These are phyloP conservation scores for Rhizopus arrhizus DNA, from an alignment of 371 early-diverging fungal species.

Conservation along the genomic window DNA sequence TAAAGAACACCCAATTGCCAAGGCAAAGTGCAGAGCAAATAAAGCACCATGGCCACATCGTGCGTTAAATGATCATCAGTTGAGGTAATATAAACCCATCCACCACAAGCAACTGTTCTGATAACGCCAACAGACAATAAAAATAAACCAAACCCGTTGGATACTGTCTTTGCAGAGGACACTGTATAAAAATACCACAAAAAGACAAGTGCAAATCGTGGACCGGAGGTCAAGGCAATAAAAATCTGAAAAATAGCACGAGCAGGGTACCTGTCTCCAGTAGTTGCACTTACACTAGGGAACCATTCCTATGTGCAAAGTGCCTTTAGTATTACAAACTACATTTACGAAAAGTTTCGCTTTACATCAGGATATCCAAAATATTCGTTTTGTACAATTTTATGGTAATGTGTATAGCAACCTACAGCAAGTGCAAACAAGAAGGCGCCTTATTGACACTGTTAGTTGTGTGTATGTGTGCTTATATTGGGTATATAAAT, in stretches of 20 bases:
- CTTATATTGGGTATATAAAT: background rate
- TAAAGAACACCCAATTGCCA: conserved; percentile 70
- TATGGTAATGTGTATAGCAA: conserved; percentile 74
- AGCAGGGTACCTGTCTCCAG: conserved; percentile 82
- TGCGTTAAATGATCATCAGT: conserved; percentile 81
- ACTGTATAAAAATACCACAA: conserved; percentile 66
- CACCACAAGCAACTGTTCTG: conserved; percentile 76
- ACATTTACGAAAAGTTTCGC: background rate
- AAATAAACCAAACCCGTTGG: conserved; percentile 57
- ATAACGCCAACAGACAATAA: conserved; percentile 65
- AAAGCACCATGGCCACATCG: conserved; percentile 78
- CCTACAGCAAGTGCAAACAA: conserved; percentile 67
- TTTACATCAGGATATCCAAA: conserved; percentile 77
- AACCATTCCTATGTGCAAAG: conserved; percentile 70
- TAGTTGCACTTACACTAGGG: conserved; percentile 81
- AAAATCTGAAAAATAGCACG: conserved; percentile 78
- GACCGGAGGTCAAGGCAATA: conserved; percentile 73
- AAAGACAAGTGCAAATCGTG: conserved; percentile 69
- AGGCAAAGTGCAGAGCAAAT: conserved; percentile 74
- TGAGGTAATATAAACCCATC: conserved; percentile 83
- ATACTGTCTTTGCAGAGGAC: conserved; percentile 48
- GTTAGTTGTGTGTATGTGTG: background rate
- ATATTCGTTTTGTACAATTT: conserved; percentile 79
- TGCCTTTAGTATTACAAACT: background rate
- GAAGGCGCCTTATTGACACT: conserved; percentile 64